Evolutionary conservation across 352 stramenopile genomes (phyloP), one percentile per base, ranked within the genome.

Genomic region (Phytopythium aichiense): DNA sequence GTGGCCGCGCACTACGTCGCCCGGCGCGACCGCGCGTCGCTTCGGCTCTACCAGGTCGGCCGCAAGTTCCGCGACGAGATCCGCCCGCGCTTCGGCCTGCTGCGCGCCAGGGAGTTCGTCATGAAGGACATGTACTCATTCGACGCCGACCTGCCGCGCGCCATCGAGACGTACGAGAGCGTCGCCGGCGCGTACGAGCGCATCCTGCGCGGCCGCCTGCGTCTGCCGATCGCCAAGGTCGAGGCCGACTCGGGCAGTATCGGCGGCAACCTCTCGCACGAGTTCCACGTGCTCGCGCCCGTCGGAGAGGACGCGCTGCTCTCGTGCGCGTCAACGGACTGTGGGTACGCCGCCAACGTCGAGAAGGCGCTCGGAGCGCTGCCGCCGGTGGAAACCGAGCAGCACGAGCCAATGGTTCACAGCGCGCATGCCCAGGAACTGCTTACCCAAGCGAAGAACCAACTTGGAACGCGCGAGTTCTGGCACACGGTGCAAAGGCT

Each of bases 111-210:
- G 28, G 89, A 97, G 68, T 97, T 97, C 53, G 53, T 96, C 56
- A 97, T 97, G 89, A 97, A 96, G 73, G 89, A 97, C 73, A 89
- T 95, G 73, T 97, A 97, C 69, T 91, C 85, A 33, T 96, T 96
- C 57, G 88, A 97, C 58, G 69, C 69, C 50, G 84, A 69, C 63
- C 87, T 81, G 42, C 76, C 79, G 0, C 64, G 65, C 18, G 83
- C 87, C 4, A 59, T 89, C 22, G 52, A 76, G 64, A 95, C 85
- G 22, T 97, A 97, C 46, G 63, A 88, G 18, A 75, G 89, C 33
- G 87, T 96, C n/a, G 84, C 82, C 28, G 30, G 60, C 45, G 88
- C 88, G 18, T 97, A 97, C 66, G 75, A 94, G 23, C 49, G 72
- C 7, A 94, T 97, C 35, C 66, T 97, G 37, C 63, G 72, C 28